Base-by-base conservation (phyloP, 805 yeast species). In the Cyberlindnera mrakii region DNA sequence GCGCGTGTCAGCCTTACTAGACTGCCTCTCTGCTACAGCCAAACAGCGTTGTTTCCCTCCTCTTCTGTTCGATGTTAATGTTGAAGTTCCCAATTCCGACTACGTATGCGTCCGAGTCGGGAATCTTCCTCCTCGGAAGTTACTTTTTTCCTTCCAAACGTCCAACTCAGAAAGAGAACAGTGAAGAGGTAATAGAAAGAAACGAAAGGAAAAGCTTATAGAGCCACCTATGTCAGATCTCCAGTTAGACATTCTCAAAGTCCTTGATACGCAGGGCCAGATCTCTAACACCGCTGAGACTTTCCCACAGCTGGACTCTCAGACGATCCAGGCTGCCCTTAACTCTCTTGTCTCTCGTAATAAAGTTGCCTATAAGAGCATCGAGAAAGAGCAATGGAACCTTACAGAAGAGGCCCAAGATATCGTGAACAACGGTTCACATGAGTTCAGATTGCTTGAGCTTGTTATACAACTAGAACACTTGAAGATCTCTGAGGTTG, bases 401-500 rank as follows among this genome's bases (percentile, higher is more conserved):
- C 75, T 89, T 50, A 83, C 95, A 11, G 67, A 65, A 10, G 99
- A 93, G 70, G 98, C 95, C 39, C 66, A 77, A 53, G 90, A 85
- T 35, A 85, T 90, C 47, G 74, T 86, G 15, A 64, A 66, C 13
- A 68, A 85, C 42, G 99, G 99, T 7, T 87, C 97, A 29, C 97
- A 93, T 58, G 99, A 93, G 68, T 77, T 75, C 57, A 78, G 95
- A 53, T 72, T 93, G 38, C 74, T 87, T 50, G 86, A 82, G 60
- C 88, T 93, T 36, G 71, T 85, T 43, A 75, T 79, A 54, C 71
- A 82, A 37, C 65, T 90, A 40, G 95, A 85, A 44, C 89, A 91
- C 31, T 73, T 93, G 56, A 86, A 85, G 59, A 81, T 93, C 54
- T 63, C 84, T 19, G 97, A 91, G 42, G 86, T 85, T 42, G 67